Conservation (phyloP, 2,329 filamentous ascomycete species). For the Xylaria sp. region DNA sequence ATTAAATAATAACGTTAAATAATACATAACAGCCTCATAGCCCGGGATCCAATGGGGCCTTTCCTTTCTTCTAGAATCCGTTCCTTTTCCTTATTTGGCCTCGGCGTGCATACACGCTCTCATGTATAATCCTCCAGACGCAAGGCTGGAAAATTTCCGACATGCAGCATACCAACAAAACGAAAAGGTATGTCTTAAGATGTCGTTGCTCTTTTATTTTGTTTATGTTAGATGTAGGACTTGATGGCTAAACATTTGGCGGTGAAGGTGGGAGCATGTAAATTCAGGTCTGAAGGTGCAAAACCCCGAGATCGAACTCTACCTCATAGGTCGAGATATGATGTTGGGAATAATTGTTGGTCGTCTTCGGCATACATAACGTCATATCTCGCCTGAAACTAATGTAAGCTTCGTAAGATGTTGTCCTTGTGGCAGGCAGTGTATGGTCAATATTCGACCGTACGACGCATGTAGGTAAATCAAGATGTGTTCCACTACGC, state of each 20-base stretch:
- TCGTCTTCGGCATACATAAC: neutral
- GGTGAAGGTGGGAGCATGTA: conserved; percentile 21
- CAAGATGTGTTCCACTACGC: neutral
- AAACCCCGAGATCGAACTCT: neutral
- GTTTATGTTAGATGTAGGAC: conserved; percentile 16
- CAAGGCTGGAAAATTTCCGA: conserved; percentile 25
- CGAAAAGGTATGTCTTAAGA: neutral
- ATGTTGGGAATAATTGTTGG: neutral
- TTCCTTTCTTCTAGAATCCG: conserved; percentile 35
- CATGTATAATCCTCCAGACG: conserved; percentile 34
- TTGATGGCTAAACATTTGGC: neutral
- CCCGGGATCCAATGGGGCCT: neutral
- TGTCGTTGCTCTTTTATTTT: neutral
- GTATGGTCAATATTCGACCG: neutral
- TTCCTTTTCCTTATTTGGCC: conserved; percentile 26
- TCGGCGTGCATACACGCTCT: conserved; percentile 46
- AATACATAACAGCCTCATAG: conserved; percentile 16
- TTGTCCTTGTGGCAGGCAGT: neutral
- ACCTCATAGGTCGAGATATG: conserved; percentile 2
- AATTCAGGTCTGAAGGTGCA: neutral
- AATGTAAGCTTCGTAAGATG: neutral
- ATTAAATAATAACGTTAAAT: neutral
- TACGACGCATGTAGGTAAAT: neutral
- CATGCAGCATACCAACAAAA: conserved; percentile 10
- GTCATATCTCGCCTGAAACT: neutral